Evolutionary conservation across 2,329 filamentous ascomycete genomes (phyloP), one percentile per base, ranked within the genome.

Genomic region (Phyllosticta citriasiana): DNA sequence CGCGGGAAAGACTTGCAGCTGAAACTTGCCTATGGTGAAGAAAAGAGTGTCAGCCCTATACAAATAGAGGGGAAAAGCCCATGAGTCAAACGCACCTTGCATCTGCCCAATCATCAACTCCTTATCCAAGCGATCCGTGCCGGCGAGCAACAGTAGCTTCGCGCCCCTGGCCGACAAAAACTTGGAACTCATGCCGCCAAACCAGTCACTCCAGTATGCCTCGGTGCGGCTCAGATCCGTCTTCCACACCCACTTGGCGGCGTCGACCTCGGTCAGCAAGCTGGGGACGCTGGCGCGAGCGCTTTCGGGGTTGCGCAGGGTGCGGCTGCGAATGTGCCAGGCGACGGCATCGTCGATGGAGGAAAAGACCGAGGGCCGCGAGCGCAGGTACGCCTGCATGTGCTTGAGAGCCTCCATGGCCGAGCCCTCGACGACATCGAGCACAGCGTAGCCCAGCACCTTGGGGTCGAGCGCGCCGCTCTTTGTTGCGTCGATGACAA

Each of bases 41-140:
- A 53, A 3, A 22, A 22, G 51, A 53, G 10, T n/a, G 24, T 27
- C 14, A 19, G 51, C 26, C 25, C 25, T n/a, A 54, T 16, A 59
- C 51, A 55, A 4, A 9, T 19, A 51, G 30, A 55, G 9, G 9
- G n/a, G 26, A 62, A 60, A 25, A 24, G 52, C 14, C 27, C 27
- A 30, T 30, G 27, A 47, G 40, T n/a, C 16, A 56, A 57, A 70
- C 74, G 67, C 77, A 88, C 90, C 92, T 79, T 97, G 92, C 92
- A 97, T 97, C 76, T 97, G 92, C 16, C 92, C 92, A 72, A 97
- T 96, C 73, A 90, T 96, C 69, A 97, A 76, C 70, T 96, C 92
- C 66, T 89, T 96, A 72, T 97, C 92, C 62, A 97, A 74, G 56
- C 92, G 81, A 76, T 97, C 93, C 10, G 92, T 96, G 19, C 92